Conservation (phyloP, 1,139 yeast genomes). For the Blastobotrys serpentis region DNA sequence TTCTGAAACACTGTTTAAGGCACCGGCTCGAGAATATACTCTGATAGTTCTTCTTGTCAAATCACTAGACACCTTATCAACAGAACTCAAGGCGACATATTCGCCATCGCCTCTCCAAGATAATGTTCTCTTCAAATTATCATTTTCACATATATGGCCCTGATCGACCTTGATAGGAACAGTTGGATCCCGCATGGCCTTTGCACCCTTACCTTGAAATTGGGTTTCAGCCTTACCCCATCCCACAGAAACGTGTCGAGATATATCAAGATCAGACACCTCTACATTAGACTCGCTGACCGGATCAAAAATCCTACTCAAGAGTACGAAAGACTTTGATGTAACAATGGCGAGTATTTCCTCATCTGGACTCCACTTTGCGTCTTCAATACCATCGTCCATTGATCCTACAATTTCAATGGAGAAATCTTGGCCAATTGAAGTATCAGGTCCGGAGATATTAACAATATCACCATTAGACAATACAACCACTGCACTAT, state of each 20-base stretch:
- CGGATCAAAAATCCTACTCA: slow-evolving; percentile 80
- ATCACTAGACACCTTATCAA: slow-evolving; percentile 51
- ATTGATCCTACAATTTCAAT: slow-evolving; percentile 80
- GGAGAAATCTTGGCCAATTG: slow-evolving; percentile 43
- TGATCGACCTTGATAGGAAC: slow-evolving; percentile 69
- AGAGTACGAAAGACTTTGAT: slow-evolving; percentile 58
- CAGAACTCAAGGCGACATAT: slow-evolving; percentile 65
- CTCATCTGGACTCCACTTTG: slow-evolving; percentile 90
- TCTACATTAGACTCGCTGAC: slow-evolving; percentile 62
- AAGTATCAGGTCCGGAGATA: slow-evolving; percentile 60
- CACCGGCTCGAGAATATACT: slow-evolving; percentile 74
- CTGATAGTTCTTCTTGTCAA: slow-evolving; percentile 73
- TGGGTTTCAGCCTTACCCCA: slow-evolving; percentile 99
- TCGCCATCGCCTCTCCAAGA: slow-evolving; percentile 98
- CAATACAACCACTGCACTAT: slow-evolving; percentile 33
- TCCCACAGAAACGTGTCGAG: slow-evolving; percentile 92
- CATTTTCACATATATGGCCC: slow-evolving; percentile 61
- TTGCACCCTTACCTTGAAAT: slow-evolving; percentile 90
- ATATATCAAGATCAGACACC: slow-evolving; percentile 63
- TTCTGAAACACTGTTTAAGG: slow-evolving; percentile 80
- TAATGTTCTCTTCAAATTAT: slow-evolving; percentile 46
- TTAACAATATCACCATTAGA: slow-evolving; percentile 53
- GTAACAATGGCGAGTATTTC: slow-evolving; percentile 71
- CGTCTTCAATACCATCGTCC: slow-evolving; percentile 71
- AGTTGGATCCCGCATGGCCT: slow-evolving; percentile 93